phyloP scores from a whole-genome alignment of 2,329 filamentous ascomycete genomes.

The Paraphaeosphaeria sporulosa region DNA sequence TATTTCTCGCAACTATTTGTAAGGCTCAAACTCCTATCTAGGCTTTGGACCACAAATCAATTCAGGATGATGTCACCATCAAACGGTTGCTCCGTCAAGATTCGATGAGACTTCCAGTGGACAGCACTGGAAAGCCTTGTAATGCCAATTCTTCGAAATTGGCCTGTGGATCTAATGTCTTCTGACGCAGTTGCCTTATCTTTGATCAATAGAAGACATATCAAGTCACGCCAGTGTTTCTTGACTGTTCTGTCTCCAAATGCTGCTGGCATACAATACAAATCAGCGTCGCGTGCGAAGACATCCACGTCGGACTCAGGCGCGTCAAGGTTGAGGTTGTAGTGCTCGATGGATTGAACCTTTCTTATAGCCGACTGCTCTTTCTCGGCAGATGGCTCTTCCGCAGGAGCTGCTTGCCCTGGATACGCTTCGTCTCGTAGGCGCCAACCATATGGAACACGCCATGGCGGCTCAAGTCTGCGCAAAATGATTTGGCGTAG shows the following conservation, averaged over 20 bases:
- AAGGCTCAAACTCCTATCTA: neutral
- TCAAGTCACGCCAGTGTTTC: neutral
- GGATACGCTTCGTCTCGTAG: neutral
- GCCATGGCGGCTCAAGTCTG: neutral
- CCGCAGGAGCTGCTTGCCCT: neutral
- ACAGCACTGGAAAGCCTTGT: neutral
- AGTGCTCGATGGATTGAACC: neutral
- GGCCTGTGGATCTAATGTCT: neutral
- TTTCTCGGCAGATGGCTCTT: neutral
- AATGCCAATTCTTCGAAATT: constrained; percentile 1
- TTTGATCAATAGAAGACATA: neutral
- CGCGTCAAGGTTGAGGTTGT: neutral
- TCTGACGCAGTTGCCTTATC: neutral
- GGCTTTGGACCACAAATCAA: neutral
- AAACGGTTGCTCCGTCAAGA: neutral
- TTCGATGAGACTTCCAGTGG: neutral
- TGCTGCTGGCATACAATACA: constrained; percentile 3
- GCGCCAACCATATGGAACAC: constrained; percentile 1
- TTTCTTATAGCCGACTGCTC: neutral
- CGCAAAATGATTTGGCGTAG: neutral
- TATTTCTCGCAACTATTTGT: neutral
- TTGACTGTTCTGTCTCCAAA: neutral
- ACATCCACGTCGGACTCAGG: neutral
- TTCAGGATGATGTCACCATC: neutral
- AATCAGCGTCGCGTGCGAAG: neutral